A percentile compares a stretch with the other conserved stretches of the same genome.
Conservation (phyloP, 2,329 filamentous ascomycete species). For the Scedosporium boydii region DNA sequence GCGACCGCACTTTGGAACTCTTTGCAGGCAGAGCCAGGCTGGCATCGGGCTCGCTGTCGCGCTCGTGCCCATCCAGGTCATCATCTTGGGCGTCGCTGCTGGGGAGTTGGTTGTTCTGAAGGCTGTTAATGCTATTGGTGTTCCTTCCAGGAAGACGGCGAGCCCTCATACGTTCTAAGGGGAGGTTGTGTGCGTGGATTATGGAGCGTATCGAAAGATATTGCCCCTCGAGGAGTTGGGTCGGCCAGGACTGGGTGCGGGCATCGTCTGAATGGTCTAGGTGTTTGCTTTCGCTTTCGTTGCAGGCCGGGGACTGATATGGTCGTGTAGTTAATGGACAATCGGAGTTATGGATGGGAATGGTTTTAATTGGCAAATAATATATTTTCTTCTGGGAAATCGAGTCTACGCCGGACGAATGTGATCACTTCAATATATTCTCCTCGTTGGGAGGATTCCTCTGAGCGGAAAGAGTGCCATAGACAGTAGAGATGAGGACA, state of each 20-base stretch:
- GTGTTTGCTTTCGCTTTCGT: no score
- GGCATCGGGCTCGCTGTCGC: constrained; percentile 44
- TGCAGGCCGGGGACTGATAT: no score
- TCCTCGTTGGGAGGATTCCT: no score
- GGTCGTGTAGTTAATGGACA: no score
- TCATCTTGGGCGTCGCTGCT: constrained; percentile 34
- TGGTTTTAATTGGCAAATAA: no score
- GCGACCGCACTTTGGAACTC: constrained; percentile 43
- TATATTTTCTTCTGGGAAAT: no score
- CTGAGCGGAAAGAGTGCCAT: no score
- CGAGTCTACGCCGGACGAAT: no score
- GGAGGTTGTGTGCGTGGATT: not conserved
- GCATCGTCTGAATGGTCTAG: no score
- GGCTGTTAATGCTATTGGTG: not conserved
- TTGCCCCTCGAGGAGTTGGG: not conserved
- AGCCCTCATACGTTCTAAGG: not conserved
- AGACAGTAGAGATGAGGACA: no score
- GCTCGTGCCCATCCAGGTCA: constrained; percentile 46
- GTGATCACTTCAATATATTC: no score
- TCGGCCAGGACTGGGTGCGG: not conserved
- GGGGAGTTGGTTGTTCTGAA: constrained; percentile 18
- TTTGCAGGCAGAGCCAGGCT: constrained; percentile 47
- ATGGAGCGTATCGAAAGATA: not conserved
- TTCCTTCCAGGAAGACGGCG: not conserved
- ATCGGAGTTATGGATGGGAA: no score